Evolutionary conservation across 2,329 filamentous ascomycete species (phyloP).

Genomic region (Pseudogymnoascus destructans): DNA sequence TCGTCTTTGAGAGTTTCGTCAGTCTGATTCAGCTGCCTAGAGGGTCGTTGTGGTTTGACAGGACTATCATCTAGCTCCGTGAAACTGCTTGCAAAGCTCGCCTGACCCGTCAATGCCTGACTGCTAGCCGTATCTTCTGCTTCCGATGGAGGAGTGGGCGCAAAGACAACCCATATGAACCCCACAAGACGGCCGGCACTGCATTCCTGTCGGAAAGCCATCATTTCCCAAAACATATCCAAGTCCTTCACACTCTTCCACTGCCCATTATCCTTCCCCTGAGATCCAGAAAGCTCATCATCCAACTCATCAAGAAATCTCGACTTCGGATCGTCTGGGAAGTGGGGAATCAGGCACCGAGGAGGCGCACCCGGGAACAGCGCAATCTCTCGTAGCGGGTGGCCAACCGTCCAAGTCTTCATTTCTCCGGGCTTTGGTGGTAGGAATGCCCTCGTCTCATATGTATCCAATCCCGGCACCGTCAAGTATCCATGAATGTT

Average conservation of each 20-base stretch:
- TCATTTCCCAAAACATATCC: slow-evolving; percentile 97
- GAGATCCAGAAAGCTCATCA: slow-evolving; percentile 53
- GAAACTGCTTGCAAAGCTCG: slow-evolving; percentile 1
- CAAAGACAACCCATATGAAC: slow-evolving; percentile 87
- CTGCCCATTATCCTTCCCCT: slow-evolving; percentile 44
- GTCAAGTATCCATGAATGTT: slow-evolving; percentile 65
- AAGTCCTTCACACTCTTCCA: slow-evolving; percentile 78
- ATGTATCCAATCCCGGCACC: slow-evolving; percentile 72
- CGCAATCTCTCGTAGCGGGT: slow-evolving; percentile 54
- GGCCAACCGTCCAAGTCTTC: slow-evolving; percentile 52
- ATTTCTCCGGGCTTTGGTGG: slow-evolving; percentile 38
- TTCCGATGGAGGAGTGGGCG: slow-evolving; percentile 33
- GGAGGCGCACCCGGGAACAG: slow-evolving; percentile 57
- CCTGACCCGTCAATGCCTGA: neutral
- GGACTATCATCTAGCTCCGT: neutral
- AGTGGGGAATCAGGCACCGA: slow-evolving; percentile 74
- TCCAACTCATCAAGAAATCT: slow-evolving; percentile 82
- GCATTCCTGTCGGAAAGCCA: slow-evolving; percentile 93
- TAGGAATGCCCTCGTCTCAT: slow-evolving; percentile 68
- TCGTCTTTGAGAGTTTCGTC: neutral
- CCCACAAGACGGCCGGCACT: slow-evolving; percentile 85
- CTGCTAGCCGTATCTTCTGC: neutral
- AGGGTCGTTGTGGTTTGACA: neutral
- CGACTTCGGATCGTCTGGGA: slow-evolving; percentile 90
- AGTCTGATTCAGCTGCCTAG: neutral